phyloP scores from a whole-genome alignment of 331 rosid species.

The Spiraea crenata region DNA sequence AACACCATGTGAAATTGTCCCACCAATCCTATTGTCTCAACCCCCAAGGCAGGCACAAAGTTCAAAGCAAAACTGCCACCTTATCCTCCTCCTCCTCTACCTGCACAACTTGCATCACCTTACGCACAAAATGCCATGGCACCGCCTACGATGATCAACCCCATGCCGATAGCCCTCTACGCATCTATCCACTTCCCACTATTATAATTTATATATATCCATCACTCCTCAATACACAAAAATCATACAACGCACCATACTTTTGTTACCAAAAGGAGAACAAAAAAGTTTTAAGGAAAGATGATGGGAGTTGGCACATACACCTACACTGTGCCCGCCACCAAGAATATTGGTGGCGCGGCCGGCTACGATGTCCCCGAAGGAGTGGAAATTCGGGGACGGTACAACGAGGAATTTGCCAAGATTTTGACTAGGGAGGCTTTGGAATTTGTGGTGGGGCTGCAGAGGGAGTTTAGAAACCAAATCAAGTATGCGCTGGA shows the following conservation, averaged over 20 bases:
- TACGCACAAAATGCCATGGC: conserved; percentile 36
- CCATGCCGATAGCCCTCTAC: conserved; percentile 32
- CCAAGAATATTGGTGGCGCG: background rate
- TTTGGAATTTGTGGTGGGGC: conserved; percentile 55
- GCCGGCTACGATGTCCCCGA: conserved; percentile 64
- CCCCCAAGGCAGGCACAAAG: conserved; percentile 49
- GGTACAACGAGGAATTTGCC: conserved; percentile 59
- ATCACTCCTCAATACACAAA: background rate
- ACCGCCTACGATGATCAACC: conserved; percentile 5
- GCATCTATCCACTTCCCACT: conserved; percentile 14
- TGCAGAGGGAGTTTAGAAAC: conserved; percentile 75
- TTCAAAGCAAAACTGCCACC: conserved; percentile 16
- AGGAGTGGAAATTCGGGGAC: conserved; percentile 72
- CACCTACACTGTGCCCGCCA: conserved; percentile 19
- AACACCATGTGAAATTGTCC: background rate
- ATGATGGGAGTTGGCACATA: conserved; percentile 38
- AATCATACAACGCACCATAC: background rate
- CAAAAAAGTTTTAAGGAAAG: background rate
- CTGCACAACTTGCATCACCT: conserved; percentile 8
- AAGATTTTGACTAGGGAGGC: conserved; percentile 75
- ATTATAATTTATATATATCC: background rate
- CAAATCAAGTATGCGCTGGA: conserved; percentile 66
- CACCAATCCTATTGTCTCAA: conserved; percentile 15
- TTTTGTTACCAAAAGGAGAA: background rate
- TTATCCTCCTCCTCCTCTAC: conserved; percentile 10